Percentiles rank a stretch among this genome's conserved stretches.
phyloP scores from a whole-genome alignment of 164 flowering plant genomes.

The Umbilicus rupestris region DNA sequence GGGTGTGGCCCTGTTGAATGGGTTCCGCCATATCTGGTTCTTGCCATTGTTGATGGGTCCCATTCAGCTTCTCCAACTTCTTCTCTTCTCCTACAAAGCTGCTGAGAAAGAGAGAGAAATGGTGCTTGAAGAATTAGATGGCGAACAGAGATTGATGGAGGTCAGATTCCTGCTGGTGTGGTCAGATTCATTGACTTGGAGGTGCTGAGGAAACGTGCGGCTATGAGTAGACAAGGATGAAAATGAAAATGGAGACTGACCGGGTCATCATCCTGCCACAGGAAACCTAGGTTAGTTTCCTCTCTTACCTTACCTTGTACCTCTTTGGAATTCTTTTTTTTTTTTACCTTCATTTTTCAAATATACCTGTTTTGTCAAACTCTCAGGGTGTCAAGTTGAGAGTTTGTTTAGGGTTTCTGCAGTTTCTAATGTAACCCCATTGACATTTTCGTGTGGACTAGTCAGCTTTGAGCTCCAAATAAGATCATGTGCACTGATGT shows the following conservation, averaged over 20 bases:
- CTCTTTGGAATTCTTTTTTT: too few species aligned
- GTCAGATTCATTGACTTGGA: neutral
- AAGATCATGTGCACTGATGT: too few species aligned
- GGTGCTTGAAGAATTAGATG: neutral
- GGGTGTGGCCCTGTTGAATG: neutral
- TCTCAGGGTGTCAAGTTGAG: too few species aligned
- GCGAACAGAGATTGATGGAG: neutral
- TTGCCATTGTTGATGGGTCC: neutral
- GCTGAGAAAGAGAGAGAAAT: neutral
- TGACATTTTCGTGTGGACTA: too few species aligned
- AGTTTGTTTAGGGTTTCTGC: too few species aligned
- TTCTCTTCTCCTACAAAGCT: neutral
- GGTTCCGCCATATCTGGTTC: neutral
- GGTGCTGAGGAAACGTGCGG: neutral
- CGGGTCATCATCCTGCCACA: neutral
- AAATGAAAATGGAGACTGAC: neutral
- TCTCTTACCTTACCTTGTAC: too few species aligned
- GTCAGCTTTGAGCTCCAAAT: too few species aligned
- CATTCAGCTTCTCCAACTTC: neutral
- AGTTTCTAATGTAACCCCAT: too few species aligned
- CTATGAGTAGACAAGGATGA: neutral
- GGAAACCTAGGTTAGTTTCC: neutral
- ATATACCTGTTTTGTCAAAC: too few species aligned
- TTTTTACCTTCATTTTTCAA: too few species aligned
- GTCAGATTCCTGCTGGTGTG: neutral